These are phyloP conservation scores for Helicostylum pulchrum DNA, from an alignment of 192 early-diverging fungal genomes.

Conservation along the genomic window DNA sequence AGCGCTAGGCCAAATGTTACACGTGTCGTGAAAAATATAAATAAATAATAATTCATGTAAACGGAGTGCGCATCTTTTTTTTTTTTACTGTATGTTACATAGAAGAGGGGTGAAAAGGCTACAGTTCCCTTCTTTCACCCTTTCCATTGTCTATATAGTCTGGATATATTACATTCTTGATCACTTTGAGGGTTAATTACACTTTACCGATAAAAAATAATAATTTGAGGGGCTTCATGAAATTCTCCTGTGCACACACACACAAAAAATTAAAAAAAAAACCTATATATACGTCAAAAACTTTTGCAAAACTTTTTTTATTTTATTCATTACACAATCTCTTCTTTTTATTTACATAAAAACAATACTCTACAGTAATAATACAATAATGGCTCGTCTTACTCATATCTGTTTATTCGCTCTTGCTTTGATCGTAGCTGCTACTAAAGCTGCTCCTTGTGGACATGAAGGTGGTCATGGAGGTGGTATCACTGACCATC, in stretches of 20 bases:
- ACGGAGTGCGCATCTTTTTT: neutral
- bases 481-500: neutral
- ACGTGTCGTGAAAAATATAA: too few species aligned
- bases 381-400: conserved; percentile 1
- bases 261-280: too few species aligned
- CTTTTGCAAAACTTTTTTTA: too few species aligned
- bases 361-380: neutral
- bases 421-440: conserved; percentile 6
- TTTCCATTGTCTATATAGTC: too few species aligned
- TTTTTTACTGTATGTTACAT: neutral
- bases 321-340: neutral
- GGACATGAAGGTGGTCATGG: neutral
- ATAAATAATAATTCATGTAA: too few species aligned
- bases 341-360: neutral
- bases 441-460: conserved; percentile 1
- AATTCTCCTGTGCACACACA: too few species aligned
- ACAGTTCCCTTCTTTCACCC: neutral
- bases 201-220: too few species aligned
- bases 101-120: neutral
- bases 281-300: too few species aligned
- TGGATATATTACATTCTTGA: too few species aligned
- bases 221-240: too few species aligned
- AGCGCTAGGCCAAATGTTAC: too few species aligned
- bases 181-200: too few species aligned
- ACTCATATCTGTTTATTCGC: conserved; percentile 6